Percentiles rank a stretch among this genome's conserved stretches.
phyloP scores from a whole-genome alignment of 2,329 filamentous ascomycete species.

The Calonectria pteridis region DNA sequence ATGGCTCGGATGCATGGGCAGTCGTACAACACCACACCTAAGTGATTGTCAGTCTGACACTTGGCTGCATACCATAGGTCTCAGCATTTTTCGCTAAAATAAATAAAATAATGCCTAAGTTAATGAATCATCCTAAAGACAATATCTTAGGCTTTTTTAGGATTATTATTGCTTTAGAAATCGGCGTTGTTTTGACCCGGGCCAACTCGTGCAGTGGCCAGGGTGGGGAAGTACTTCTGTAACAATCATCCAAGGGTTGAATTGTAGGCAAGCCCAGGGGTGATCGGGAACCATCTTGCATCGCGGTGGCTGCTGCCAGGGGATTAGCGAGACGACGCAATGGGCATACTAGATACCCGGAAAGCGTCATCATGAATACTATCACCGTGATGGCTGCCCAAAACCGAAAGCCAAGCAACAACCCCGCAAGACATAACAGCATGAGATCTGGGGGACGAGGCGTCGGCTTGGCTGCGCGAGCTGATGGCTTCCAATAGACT shows the following conservation, averaged over 20 bases:
- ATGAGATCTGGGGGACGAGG: constrained; percentile 19
- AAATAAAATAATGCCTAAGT: too few species aligned
- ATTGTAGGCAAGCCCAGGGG: neutral
- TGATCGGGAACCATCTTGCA: constrained; percentile 31
- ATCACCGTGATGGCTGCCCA: neutral
- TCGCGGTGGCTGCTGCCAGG: constrained; percentile 23
- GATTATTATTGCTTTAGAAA: too few species aligned
- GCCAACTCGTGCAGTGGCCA: too few species aligned
- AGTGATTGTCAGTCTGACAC: too few species aligned
- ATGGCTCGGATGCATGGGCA: constrained; percentile 7
- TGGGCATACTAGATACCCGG: constrained; percentile 6
- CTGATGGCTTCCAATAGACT: constrained; percentile 21
- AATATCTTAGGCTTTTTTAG: too few species aligned
- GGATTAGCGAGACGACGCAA: constrained; percentile 22
- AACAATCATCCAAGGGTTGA: too few species aligned
- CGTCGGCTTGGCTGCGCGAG: constrained; percentile 12
- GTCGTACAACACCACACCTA: neutral
- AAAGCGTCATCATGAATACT: constrained; percentile 5
- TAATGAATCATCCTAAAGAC: too few species aligned
- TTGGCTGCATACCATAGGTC: too few species aligned
- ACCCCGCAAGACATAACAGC: constrained; percentile 24
- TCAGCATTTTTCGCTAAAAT: too few species aligned
- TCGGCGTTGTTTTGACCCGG: too few species aligned
- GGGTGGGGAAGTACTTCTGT: too few species aligned
- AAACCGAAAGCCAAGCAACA: constrained; percentile 9